Evolutionary conservation across 495 filamentous ascomycete genomes (phyloP), one percentile per base, ranked within the genome.

Genomic region (Aspergillus cristatus): DNA sequence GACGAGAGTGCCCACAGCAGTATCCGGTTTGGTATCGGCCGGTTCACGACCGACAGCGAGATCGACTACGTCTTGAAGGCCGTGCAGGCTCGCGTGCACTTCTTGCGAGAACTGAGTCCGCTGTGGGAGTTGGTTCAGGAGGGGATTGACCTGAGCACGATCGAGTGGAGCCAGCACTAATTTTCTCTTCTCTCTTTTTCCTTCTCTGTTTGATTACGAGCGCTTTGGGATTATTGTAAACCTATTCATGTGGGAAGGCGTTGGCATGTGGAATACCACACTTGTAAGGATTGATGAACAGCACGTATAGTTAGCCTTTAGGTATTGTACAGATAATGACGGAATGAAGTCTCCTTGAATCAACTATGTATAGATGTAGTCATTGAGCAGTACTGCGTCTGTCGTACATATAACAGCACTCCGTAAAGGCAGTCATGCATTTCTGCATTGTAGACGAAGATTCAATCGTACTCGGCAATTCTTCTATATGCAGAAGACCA

Each of bases 91-190:
- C 76, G 91, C 30, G 91, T 98, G 25, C 78, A 75, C 12, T 95
- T 97, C 70, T 71, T 98, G 52, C 74, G 91, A 48, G 91, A 98
- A 70, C 70, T 99, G 55, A 95, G 87, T 58, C 91, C 91, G 36
- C 63, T 99, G 46, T 99, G 91, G 91, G 91, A 99, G 65, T 61
- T 99, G 42, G 91, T 99, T 10, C 93, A 99, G 63, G 93, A 97
- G 61, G 91, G 91, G 2, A 73, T 97, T 46, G 91, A 91, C 46
- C 63, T 99, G 55, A 87, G 90, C 60, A 94, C 84, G 36, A 99
- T 99, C 55, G 80, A 99, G 65, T 99, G 91, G 91, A 91, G 82
- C 48, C 86, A 94, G 65, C 93, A 95, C 58, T 95, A 55, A 47
- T 20, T 4, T 18, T 13, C 15, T 35, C n/a, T 34, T 11, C 28